These are phyloP conservation scores for Calonectria crousiana DNA, from an alignment of 2,329 filamentous ascomycete genomes.

Conservation along the genomic window DNA sequence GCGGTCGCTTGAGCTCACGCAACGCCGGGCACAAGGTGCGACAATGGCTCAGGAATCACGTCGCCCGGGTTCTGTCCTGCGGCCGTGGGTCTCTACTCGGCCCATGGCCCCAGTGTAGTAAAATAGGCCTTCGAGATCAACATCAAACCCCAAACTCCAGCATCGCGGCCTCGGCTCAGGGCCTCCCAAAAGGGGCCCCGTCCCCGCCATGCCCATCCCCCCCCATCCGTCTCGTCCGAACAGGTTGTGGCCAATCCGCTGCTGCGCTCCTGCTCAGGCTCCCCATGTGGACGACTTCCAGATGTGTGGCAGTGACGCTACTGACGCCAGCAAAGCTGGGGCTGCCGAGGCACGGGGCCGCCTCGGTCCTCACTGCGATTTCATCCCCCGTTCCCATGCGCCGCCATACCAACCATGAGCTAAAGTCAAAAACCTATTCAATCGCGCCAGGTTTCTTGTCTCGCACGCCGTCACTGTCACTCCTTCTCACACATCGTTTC, in stretches of 20 bases:
- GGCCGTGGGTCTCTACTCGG: slow-evolving; percentile 13
- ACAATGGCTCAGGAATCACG: neutral
- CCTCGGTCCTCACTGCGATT: slow-evolving; percentile 39
- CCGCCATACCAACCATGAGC: slow-evolving; percentile 20
- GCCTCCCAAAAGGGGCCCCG: slow-evolving; percentile 31
- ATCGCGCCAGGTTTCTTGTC: slow-evolving; percentile 3
- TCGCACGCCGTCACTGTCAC: neutral
- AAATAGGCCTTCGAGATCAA: slow-evolving; percentile 15
- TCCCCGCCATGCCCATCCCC: slow-evolving; percentile 19
- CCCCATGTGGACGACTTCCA: slow-evolving; percentile 18
- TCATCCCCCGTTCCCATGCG: slow-evolving; percentile 6
- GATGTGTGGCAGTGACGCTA: slow-evolving; percentile 25
- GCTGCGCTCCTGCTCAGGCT: neutral
- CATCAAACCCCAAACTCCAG: slow-evolving; percentile 11
- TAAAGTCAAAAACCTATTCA: slow-evolving; percentile 21
- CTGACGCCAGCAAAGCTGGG: slow-evolving; percentile 40
- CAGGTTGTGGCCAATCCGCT: slow-evolving; percentile 8
- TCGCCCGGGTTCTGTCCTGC: neutral
- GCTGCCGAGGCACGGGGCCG: slow-evolving; percentile 46
- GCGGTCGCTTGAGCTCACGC: neutral
- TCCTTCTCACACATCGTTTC: neutral
- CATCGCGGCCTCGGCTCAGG: slow-evolving; percentile 39
- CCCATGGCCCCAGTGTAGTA: slow-evolving; percentile 8
- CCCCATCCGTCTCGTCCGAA: slow-evolving; percentile 12
- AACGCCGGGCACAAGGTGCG: neutral